Evolutionary conservation across 495 filamentous ascomycete species (phyloP), one percentile per base, ranked within the genome.

Genomic region (Usnea hakonensis): DNA sequence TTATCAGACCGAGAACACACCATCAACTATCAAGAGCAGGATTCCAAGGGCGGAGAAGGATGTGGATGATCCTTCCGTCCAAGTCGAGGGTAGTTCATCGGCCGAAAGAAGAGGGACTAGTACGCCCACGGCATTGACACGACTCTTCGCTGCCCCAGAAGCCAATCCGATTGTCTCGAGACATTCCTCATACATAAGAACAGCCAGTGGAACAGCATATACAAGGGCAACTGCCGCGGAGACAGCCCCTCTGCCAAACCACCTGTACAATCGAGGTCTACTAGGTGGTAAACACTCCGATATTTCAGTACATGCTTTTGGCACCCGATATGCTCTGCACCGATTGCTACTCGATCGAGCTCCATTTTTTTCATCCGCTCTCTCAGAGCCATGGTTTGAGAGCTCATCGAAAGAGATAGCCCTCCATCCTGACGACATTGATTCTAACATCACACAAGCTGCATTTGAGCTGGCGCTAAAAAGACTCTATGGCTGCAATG

Each of bases 321-420:
- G 76, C 5, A 76, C 73, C n/a, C 68, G 67, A 50, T 85, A 85
- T 66, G 69, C 71, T 40, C 71, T 85, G 2, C 82, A 85, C 65
- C 77, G 83, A 1, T 68, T 85, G 28, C 73, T 85, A 37, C 77
- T 85, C 21, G 82, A 85, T 67, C 79, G 80, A 37, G 79, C 83
- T 6, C 81, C 83, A 0, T 85, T 82, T 73, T 85, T 85, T 68
- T 74, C 78, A 2, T 78, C 77, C 13, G 79, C 76, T 55, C 70
- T 85, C 30, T 82, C 81, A 28, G 81, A 76, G 48, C 82, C 83
- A n/a, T 85, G 82, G 82, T 67, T 77, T 33, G 82, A 85, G 64
- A 78, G 78, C 53, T 74, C 73, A 21, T 74, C 79, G 5, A 79
- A 75, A 44, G 82, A 85, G 62, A 76, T 85, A 23, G 76, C 74